Conservation (phyloP, 163 green algal species). For the Scenedesmus sp. region DNA sequence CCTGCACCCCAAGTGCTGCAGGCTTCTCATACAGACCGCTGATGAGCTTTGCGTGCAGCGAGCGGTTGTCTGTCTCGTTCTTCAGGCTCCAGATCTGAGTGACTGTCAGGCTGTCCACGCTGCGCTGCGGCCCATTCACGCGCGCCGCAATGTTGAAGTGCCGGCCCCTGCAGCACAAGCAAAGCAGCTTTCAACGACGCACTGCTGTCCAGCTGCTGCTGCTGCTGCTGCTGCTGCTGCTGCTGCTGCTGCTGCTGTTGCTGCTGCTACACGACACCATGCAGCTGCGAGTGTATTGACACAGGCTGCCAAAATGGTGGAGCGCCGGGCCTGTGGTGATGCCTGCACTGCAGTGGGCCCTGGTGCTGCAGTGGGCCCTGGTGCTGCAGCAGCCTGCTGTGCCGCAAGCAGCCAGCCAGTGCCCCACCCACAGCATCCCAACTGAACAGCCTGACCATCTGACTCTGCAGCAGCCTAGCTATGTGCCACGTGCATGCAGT, state of each 20-base stretch:
- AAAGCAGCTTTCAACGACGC: neutral
- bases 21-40: conserved; percentile 41
- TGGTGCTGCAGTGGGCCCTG: too few species aligned
- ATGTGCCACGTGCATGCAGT: neutral
- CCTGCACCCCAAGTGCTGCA: conserved; percentile 24
- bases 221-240: neutral
- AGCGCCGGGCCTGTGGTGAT: too few species aligned
- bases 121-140: conserved; percentile 31
- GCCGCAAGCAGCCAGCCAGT: neutral
- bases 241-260: neutral
- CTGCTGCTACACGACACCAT: too few species aligned
- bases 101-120: conserved; percentile 49
- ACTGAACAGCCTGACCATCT: neutral
- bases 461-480: too few species aligned
- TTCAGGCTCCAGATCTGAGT: conserved; percentile 50
- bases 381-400: too few species aligned
- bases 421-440: neutral
- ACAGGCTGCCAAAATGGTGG: too few species aligned
- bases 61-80: conserved; percentile 43
- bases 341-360: too few species aligned
- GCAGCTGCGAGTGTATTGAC: too few species aligned
- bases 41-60: conserved; percentile 45
- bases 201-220: neutral
- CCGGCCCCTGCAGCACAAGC: neutral
- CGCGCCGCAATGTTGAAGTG: conserved; percentile 47